phyloP scores from a whole-genome alignment of 2,329 filamentous ascomycete species.

The Curvularia lunata region DNA sequence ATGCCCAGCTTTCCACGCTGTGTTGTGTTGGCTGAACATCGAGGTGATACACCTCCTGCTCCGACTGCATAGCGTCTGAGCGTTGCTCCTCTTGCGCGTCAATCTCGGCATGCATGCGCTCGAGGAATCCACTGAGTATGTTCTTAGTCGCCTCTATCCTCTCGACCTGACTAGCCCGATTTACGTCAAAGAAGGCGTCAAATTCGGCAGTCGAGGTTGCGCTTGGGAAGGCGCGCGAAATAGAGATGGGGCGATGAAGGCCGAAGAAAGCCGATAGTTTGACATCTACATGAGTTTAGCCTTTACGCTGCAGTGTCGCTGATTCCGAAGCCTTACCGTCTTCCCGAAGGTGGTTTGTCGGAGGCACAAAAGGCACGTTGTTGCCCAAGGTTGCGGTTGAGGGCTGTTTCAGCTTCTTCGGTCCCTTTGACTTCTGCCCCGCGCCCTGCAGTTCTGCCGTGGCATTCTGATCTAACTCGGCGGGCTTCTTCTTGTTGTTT shows the following conservation, averaged over 20 bases:
- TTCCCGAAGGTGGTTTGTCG: slow-evolving; percentile 73
- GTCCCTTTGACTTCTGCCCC: slow-evolving; percentile 38
- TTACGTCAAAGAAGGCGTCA: slow-evolving; percentile 77
- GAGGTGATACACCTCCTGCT: slow-evolving; percentile 43
- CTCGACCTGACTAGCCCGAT: slow-evolving; percentile 59
- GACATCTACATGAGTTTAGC: slow-evolving; percentile 68
- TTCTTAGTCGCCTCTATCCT: slow-evolving; percentile 51
- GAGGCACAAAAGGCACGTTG: slow-evolving; percentile 70
- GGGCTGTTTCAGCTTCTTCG: slow-evolving; percentile 48
- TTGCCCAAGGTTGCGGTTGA: slow-evolving; percentile 48
- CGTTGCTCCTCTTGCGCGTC: slow-evolving; percentile 44
- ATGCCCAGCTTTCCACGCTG: slow-evolving; percentile 55
- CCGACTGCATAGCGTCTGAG: slow-evolving; percentile 48
- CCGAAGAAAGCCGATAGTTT: slow-evolving; percentile 93
- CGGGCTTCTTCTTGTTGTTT: slow-evolving; percentile 42
- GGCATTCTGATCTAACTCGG: slow-evolving; percentile 34
- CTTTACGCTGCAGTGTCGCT: not conserved
- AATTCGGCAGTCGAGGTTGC: slow-evolving; percentile 75
- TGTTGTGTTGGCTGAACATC: slow-evolving; percentile 39
- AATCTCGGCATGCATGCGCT: slow-evolving; percentile 47
- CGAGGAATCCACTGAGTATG: slow-evolving; percentile 53
- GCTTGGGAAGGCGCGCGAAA: slow-evolving; percentile 68
- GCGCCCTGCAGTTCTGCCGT: slow-evolving; percentile 34
- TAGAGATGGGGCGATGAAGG: slow-evolving; percentile 89
- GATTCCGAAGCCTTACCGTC: slow-evolving; percentile 58